These are phyloP conservation scores for Entamoeba dispar DNA, from an alignment of 208 protist species.

Conservation along the genomic window DNA sequence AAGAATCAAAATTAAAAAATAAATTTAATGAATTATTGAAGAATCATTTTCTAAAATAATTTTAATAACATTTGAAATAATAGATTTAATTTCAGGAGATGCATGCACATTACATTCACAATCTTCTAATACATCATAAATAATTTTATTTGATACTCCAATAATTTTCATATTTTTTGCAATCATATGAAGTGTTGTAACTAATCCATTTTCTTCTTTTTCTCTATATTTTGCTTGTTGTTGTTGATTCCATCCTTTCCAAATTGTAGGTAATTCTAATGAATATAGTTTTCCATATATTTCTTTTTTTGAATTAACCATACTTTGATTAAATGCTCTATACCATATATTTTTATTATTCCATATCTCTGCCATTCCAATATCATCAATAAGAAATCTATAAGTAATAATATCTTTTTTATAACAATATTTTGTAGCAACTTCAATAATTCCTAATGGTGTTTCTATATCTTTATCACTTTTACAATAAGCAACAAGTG, in stretches of 20 bases:
- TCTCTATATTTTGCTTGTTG: background rate
- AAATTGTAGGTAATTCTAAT: background rate
- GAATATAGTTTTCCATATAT: background rate
- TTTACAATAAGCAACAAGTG: background rate
- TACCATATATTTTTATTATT: background rate
- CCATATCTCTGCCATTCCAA: background rate
- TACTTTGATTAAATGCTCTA: background rate
- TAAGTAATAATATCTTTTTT: background rate
- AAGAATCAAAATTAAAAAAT: background rate
- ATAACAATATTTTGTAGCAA: background rate
- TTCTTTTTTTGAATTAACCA: background rate
- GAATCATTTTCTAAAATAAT: background rate
- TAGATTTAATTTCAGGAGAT: background rate
- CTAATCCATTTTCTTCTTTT: background rate
- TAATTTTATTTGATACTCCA: background rate
- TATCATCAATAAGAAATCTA: background rate
- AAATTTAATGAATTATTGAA: too few relatives aligned
- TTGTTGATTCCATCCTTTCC: background rate
- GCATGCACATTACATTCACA: background rate
- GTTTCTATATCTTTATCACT: background rate
- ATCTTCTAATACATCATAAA: background rate
- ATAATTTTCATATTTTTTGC: background rate
- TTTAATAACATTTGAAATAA: background rate
- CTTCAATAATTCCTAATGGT: background rate
- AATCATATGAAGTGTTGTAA: background rate